phyloP scores from a whole-genome alignment of 1,284 basidiomycete species.

The Papiliotrema fonsecae region DNA sequence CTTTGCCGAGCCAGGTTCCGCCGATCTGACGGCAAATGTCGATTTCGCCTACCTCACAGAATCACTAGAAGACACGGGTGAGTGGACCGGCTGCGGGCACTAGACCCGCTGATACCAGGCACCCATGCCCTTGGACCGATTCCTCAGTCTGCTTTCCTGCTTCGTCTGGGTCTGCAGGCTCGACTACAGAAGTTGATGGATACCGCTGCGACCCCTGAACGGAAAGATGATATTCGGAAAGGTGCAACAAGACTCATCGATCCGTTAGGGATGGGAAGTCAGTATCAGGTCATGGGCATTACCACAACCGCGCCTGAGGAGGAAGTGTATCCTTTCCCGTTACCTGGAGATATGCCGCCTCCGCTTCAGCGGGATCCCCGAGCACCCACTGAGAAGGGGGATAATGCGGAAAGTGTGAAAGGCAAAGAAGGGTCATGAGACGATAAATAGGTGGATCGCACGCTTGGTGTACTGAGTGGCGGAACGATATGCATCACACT shows the following conservation, averaged over 20 bases:
- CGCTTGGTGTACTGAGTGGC: too few relatives aligned
- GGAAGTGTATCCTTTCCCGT: slow-evolving; percentile 47
- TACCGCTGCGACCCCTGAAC: slow-evolving; percentile 52
- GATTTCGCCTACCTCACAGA: slow-evolving; percentile 87
- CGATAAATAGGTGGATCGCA: too few relatives aligned
- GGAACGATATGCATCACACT: too few relatives aligned
- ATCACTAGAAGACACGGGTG: slow-evolving; percentile 63
- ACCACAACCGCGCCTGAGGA: slow-evolving; percentile 21
- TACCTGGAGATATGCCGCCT: too few relatives aligned
- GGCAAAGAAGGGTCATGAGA: too few relatives aligned
- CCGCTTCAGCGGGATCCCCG: too few relatives aligned
- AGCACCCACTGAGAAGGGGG: too few relatives aligned
- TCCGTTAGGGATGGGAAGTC: slow-evolving; percentile 54
- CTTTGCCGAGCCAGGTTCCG: slow-evolving; percentile 77
- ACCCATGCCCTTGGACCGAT: slow-evolving; percentile 59
- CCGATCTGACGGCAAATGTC: slow-evolving; percentile 92
- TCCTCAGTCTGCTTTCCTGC: slow-evolving; percentile 65
- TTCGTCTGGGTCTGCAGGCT: slow-evolving; percentile 62
- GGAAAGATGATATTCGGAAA: slow-evolving; percentile 49
- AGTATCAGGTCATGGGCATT: slow-evolving; percentile 56
- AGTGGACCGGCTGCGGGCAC: slow-evolving; percentile 21
- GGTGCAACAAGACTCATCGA: slow-evolving; percentile 55
- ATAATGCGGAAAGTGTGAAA: too few relatives aligned
- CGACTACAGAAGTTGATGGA: slow-evolving; percentile 58
- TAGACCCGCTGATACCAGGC: slow-evolving; percentile 31